Evolutionary conservation across 176 grass and related monocot genomes (phyloP).

Genomic region (Musa itinerans): DNA sequence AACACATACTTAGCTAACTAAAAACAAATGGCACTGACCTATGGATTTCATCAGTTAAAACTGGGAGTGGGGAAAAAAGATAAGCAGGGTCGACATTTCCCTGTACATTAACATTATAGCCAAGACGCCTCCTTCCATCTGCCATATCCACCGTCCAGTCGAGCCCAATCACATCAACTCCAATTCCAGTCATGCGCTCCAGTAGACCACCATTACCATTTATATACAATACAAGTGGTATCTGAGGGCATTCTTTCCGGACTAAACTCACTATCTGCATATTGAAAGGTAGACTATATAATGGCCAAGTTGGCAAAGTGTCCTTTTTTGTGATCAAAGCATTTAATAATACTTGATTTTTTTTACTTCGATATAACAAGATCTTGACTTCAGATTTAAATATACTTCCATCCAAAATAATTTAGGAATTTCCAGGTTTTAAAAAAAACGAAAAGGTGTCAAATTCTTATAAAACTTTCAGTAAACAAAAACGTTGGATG

Average conservation of each 20-base stretch:
- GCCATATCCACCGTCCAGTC: conserved; percentile 99
- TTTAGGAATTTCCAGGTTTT: not conserved
- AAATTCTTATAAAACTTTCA: not conserved
- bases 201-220: conserved; percentile 95
- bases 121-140: conserved; percentile 84
- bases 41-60: conserved; percentile 86
- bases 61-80: conserved; percentile 66
- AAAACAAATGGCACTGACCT: conserved; percentile 43
- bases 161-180: conserved; percentile 95
- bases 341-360: not conserved
- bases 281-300: conserved; percentile 24
- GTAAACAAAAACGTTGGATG: not conserved
- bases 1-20: conserved; percentile 3
- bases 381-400: not conserved
- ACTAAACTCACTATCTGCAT: conserved; percentile 78
- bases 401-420: not conserved
- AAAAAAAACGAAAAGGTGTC: not conserved
- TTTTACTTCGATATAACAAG: too few species aligned
- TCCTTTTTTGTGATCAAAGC: not conserved
- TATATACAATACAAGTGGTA: conserved; percentile 86
- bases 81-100: conserved; percentile 92
- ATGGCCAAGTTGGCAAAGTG: not conserved
- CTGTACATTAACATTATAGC: conserved; percentile 62
- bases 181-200: conserved; percentile 72
- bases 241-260: conserved; percentile 67